These are phyloP conservation scores for Globisporangium uncinulatum DNA, from an alignment of 352 stramenopile species.

Conservation along the genomic window DNA sequence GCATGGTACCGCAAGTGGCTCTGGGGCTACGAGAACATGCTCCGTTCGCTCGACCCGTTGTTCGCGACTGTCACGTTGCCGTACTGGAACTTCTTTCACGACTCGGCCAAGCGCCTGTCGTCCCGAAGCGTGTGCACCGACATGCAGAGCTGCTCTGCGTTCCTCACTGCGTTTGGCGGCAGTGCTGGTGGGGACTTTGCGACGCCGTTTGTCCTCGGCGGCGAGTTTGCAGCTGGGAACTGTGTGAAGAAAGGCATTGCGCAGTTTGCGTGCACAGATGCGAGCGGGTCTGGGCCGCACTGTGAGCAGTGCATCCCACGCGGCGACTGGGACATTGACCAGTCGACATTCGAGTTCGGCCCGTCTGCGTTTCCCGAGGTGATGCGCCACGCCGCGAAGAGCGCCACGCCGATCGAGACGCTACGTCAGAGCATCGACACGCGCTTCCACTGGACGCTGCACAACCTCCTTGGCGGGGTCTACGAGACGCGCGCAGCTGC, in stretches of 20 bases:
- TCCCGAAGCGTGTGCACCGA: constrained; percentile 26
- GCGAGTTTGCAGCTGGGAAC: constrained; percentile 35
- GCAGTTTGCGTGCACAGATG: constrained; percentile 31
- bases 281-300: constrained; percentile 12
- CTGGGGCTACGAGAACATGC: constrained; percentile 66
- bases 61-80: constrained; percentile 51
- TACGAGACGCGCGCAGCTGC: constrained; percentile 29
- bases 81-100: constrained; percentile 63
- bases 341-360: constrained; percentile 61
- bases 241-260: constrained; percentile 52
- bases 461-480: constrained; percentile 31
- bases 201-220: constrained; percentile 18
- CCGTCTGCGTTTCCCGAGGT: constrained; percentile 57
- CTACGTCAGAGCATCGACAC: constrained; percentile 28
- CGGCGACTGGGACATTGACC: constrained; percentile 56
- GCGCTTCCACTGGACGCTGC: constrained; percentile 34
- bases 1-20: constrained; percentile 70
- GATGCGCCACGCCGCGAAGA: constrained; percentile 34
- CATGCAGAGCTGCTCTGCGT: constrained; percentile 35
- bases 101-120: constrained; percentile 46
- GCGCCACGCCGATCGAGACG: constrained; percentile 22
- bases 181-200: constrained; percentile 27
- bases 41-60: constrained; percentile 34
- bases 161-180: constrained; percentile 52
- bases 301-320: constrained; percentile 61